Base-by-base conservation (phyloP, 164 flowering plant species). In the Tinospora cordifolia region DNA sequence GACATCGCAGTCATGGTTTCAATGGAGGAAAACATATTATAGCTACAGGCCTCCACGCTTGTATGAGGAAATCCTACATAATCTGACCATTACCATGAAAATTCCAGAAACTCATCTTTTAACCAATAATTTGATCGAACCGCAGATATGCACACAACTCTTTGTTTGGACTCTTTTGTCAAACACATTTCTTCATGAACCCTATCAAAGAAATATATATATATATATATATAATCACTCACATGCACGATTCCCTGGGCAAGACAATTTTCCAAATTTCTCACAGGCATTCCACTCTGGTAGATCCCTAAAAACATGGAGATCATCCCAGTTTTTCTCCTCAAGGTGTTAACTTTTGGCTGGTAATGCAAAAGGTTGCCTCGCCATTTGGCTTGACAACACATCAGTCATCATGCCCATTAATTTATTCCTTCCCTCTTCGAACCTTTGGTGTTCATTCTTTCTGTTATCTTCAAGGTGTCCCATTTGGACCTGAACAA, bases 311-410 rank as follows among this genome's bases (percentile, higher is more conserved):
- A 62, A 13, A 12, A 40, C 26, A 38, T 19, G 39, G 63, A 68
- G 6, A 41, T 41, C 36, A 44, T 27, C 22, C 57, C 62, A 67
- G 4, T 41, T 41, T 41, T 40, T 7, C 2, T 21, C 62, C 41
- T 74, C 73, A 79, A 80, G 26, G 81, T 71, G 71, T 85, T 77
- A 65, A 81, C 83, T 71, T 68, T 77, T 79, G 49, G 85, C 74
- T 30, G 72, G 79, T 63, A 79, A 51, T 22, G 75, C 72, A 70
- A 54, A 74, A 15, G 72, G 40, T 39, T 73, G 80, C 65, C 72
- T 57, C 8, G 77, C 67, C 71, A 81, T 76, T 73, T 79, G 84
- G 44, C 76, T 62, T 17, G 84, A 70, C 15, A 76, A 38, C 46
- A 46, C 73, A 19, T 78, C 82, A 8, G 74, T 65, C 77, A 76